phyloP scores from a whole-genome alignment of 352 stramenopile species.

The Globisporangium carolinianum region DNA sequence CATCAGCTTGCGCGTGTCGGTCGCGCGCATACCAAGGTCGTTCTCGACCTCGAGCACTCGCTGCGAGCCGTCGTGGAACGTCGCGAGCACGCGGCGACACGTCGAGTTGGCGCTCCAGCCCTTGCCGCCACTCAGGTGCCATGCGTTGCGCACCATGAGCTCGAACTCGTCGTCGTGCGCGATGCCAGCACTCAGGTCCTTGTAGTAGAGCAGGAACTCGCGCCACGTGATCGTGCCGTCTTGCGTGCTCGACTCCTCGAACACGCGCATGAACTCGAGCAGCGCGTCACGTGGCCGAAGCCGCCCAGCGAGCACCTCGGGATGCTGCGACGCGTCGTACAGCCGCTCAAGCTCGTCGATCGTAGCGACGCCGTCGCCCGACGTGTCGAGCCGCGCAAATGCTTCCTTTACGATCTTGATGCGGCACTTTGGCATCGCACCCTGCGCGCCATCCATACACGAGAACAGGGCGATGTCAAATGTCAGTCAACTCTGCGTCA shows the following conservation, averaged over 20 bases:
- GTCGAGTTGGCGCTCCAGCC: constrained; percentile 74
- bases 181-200: constrained; percentile 80
- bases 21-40: constrained; percentile 43
- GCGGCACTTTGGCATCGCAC: constrained; percentile 68
- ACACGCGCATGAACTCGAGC: constrained; percentile 78
- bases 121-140: constrained; percentile 76
- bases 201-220: constrained; percentile 90
- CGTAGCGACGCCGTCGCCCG: constrained; percentile 47
- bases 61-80: constrained; percentile 60
- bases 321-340: constrained; percentile 78
- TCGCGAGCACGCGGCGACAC: constrained; percentile 65
- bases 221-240: constrained; percentile 68
- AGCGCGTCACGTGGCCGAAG: constrained; percentile 58
- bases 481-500: neutral
- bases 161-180: constrained; percentile 81
- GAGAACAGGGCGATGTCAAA: too few species aligned
- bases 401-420: constrained; percentile 82
- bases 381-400: constrained; percentile 70
- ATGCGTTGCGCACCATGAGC: constrained; percentile 81
- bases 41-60: constrained; percentile 66
- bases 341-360: constrained; percentile 64
- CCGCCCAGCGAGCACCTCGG: constrained; percentile 64
- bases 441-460: constrained; percentile 17
- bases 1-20: constrained; percentile 46
- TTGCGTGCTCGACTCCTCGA: constrained; percentile 28